Evolutionary conservation across 139 green algal genomes (phyloP), one percentile per base, ranked within the genome.

Genomic region (Coelastrella sp.): DNA sequence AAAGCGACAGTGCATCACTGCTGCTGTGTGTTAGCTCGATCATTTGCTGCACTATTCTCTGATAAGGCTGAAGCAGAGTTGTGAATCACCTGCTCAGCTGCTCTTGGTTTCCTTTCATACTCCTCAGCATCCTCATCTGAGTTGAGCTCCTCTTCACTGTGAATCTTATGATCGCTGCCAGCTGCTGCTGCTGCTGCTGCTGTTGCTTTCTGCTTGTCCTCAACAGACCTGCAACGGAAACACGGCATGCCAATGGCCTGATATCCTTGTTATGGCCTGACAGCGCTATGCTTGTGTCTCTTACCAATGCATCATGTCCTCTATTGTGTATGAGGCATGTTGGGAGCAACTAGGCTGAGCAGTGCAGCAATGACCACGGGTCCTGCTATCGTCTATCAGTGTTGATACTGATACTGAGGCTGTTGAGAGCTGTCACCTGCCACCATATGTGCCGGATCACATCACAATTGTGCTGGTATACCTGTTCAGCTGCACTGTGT

Each of bases 401-500:
- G n/a, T n/a, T n/a, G n/a, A n/a, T n/a, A n/a, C n/a, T n/a, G n/a
- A n/a, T n/a, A n/a, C n/a, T n/a, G n/a, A n/a, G n/a, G n/a, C n/a
- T n/a, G n/a, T n/a, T n/a, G n/a, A n/a, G n/a, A n/a, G n/a, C n/a
- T n/a, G n/a, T n/a, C n/a, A n/a, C n/a, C n/a, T n/a, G n/a, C n/a
- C n/a, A n/a, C n/a, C n/a, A n/a, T n/a, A n/a, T n/a, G n/a, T n/a
- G n/a, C n/a, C n/a, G n/a, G n/a, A n/a, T n/a, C n/a, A n/a, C n/a
- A n/a, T 27, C 5, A 5, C 8, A 32, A 19, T 19, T 64, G 57
- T 30, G 27, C 19, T 4, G 23, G 75, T 86, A 25, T 45, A 90
- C 84, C 71, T 91, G 83, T 91, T 86, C 0, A 93, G 74, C 67
- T 85, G 48, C 21, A 75, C 32, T 1, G 84, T 57, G 51, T 93